Conservation (phyloP, 1,139 yeast genomes). For the Hansenula lynferdii region DNA sequence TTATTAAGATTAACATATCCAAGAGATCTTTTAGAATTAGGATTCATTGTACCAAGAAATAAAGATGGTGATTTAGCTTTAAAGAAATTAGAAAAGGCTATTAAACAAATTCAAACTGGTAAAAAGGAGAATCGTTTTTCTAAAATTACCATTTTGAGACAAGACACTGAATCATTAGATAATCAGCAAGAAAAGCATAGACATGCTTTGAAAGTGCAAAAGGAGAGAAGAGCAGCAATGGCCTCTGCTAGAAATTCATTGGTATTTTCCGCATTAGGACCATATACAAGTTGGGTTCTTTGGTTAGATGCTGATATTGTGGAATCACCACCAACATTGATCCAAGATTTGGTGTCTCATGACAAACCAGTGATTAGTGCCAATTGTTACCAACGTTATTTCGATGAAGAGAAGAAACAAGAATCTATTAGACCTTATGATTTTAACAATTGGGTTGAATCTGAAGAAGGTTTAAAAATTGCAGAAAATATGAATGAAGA, state of each 20-base stretch:
- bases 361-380: conserved; percentile 87
- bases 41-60: conserved; percentile 84
- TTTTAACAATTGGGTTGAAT: conserved; percentile 94
- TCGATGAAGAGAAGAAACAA: conserved; percentile 50
- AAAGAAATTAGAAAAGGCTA: conserved; percentile 62
- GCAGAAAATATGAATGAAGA: conserved; percentile 75
- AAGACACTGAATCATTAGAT: conserved; percentile 74
- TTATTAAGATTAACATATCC: conserved; percentile 73
- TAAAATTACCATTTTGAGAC: conserved; percentile 82
- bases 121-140: conserved; percentile 59
- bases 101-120: conserved; percentile 61
- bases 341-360: conserved; percentile 86
- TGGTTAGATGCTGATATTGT: conserved; percentile 96
- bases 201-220: conserved; percentile 74
- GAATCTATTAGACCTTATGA: conserved; percentile 84
- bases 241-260: conserved; percentile 91
- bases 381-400: conserved; percentile 83
- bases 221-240: conserved; percentile 85
- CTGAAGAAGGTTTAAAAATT: conserved; percentile 74
- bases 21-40: conserved; percentile 77
- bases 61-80: conserved; percentile 77
- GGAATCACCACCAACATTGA: conserved; percentile 75
- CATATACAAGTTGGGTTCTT: conserved; percentile 88
- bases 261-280: conserved; percentile 83
- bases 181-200: conserved; percentile 76